Conservation (phyloP, 805 yeast genomes). For the Sugiyamaella mastotermitis region DNA sequence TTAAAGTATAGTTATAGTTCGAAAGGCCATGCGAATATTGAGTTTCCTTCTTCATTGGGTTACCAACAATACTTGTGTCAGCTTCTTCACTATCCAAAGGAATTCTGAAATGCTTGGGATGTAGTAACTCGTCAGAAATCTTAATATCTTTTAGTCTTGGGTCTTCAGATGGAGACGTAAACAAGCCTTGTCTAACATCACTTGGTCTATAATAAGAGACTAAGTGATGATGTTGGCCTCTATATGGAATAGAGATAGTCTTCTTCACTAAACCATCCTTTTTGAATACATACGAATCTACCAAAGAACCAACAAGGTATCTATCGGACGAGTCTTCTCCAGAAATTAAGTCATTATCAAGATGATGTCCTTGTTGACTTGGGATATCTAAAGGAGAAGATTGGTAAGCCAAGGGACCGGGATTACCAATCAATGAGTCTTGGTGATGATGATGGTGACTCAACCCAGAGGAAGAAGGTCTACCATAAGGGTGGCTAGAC, state of each 20-base stretch:
- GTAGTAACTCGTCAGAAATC: slow-evolving; percentile 32
- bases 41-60: not conserved
- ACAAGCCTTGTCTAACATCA: slow-evolving; percentile 57
- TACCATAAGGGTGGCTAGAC: not conserved
- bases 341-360: not conserved
- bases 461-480: not conserved
- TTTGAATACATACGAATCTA: slow-evolving; percentile 57
- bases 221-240: slow-evolving; percentile 44
- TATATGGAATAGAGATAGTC: slow-evolving; percentile 63
- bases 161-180: slow-evolving; percentile 53
- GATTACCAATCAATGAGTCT: not conserved
- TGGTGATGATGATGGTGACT: too few species aligned
- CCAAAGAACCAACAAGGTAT: slow-evolving; percentile 49
- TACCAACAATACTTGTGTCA: not conserved
- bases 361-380: not conserved
- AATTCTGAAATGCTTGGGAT: slow-evolving; percentile 29
- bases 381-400: not conserved
- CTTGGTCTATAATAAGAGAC: slow-evolving; percentile 73
- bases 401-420: not conserved
- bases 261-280: slow-evolving; percentile 76
- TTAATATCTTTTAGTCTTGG: slow-evolving; percentile 43
- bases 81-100: slow-evolving; percentile 24
- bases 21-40: not conserved
- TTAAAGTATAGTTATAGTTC: not conserved
- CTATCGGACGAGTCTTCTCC: slow-evolving; percentile 25